Percentiles rank a stretch among this genome's conserved stretches.
These are phyloP conservation scores for Dioscorea zingiberensis DNA, from an alignment of 106 monocot genomes.

Conservation along the genomic window DNA sequence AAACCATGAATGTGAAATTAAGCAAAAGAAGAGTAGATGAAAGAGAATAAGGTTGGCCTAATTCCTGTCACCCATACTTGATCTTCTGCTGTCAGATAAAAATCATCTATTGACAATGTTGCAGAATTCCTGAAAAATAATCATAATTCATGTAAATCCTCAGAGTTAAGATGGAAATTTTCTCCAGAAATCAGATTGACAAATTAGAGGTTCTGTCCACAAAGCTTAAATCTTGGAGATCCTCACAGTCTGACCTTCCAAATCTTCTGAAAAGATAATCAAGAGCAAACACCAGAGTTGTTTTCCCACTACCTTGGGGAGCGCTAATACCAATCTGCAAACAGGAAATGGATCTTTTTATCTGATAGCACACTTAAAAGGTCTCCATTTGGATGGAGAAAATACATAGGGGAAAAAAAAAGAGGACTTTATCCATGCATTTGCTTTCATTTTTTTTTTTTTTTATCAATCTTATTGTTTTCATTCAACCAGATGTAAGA, in stretches of 20 bases:
- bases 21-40: no score
- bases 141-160: not conserved
- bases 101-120: conserved; percentile 95
- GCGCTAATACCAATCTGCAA: conserved; percentile 95
- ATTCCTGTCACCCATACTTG: conserved; percentile 75
- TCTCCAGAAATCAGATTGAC: no score
- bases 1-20: no score
- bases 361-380: no score
- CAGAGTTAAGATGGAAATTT: no score
- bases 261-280: conserved; percentile 66
- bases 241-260: conserved; percentile 49
- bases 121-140: conserved; percentile 65
- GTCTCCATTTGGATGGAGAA: no score
- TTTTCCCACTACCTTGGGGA: conserved; percentile 98
- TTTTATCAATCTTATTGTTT: not conserved
- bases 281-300: conserved; percentile 92
- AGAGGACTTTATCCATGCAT: not conserved
- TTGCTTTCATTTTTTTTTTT: not conserved
- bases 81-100: conserved; percentile 88
- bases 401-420: not conserved
- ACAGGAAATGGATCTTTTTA: no score
- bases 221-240: not conserved
- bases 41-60: no score
- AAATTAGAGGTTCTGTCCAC: no score
- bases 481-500: no score